phyloP scores from a whole-genome alignment of 345 rosid species.

The Syzygium aromaticum region DNA sequence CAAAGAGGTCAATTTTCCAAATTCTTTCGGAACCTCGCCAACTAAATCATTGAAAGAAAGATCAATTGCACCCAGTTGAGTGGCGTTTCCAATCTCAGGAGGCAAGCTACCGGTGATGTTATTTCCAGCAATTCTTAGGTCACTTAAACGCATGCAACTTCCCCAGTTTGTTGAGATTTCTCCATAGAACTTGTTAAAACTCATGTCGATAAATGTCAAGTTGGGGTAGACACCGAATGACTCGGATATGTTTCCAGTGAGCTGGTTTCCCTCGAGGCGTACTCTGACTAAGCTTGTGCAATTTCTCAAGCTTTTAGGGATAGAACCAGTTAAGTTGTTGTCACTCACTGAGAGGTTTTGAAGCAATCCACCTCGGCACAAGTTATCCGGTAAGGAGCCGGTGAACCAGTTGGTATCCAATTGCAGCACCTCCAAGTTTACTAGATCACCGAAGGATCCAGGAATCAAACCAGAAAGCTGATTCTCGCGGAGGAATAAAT shows the following conservation, averaged over 20 bases:
- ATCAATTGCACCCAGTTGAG: not conserved
- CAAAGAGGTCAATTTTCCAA: not conserved
- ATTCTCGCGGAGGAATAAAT: constrained; percentile 18
- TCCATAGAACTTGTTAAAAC: constrained; percentile 20
- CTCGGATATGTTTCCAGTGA: constrained; percentile 10
- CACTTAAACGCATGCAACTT: not conserved
- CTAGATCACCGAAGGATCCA: constrained; percentile 8
- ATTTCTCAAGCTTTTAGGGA: constrained; percentile 14
- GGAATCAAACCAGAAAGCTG: constrained; percentile 19
- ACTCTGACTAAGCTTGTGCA: constrained; percentile 18
- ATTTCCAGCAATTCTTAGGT: constrained; percentile 8
- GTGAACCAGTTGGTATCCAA: not conserved
- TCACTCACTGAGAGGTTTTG: not conserved
- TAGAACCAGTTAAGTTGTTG: constrained; percentile 16
- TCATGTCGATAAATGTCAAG: constrained; percentile 12
- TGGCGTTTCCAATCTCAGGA: constrained; percentile 11
- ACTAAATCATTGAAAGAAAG: not conserved
- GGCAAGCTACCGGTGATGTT: constrained; percentile 19
- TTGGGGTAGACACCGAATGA: constrained; percentile 10
- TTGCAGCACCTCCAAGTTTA: not conserved
- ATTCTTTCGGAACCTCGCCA: not conserved
- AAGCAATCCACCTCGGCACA: not conserved
- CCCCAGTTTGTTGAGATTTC: constrained; percentile 23
- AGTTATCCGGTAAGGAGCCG: not conserved
- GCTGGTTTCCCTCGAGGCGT: constrained; percentile 8